Evolutionary conservation across 2,329 filamentous ascomycete species (phyloP).

Genomic region (Pseudopyrenochaeta lycopersici): DNA sequence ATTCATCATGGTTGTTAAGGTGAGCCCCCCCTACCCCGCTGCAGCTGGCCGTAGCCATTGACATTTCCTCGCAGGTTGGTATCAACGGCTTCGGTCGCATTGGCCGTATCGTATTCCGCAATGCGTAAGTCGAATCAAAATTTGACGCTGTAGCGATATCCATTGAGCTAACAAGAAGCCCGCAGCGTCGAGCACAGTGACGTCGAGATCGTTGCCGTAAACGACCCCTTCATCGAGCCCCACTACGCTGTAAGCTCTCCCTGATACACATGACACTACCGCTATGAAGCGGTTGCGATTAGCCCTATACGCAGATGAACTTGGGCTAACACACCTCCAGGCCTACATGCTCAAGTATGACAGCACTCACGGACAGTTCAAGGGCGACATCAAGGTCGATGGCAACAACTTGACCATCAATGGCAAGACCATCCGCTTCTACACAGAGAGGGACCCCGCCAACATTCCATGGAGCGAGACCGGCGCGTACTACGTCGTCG

Average conservation of each 20-base stretch:
- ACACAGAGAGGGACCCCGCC: constrained; percentile 88
- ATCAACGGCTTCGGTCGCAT: constrained; percentile 99
- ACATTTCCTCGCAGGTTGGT: constrained; percentile 70
- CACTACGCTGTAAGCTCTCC: constrained; percentile 86
- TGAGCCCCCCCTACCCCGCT: constrained; percentile 39
- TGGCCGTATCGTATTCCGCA: constrained; percentile 98
- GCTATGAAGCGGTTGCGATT: neutral
- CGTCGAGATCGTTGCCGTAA: constrained; percentile 93
- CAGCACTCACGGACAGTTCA: constrained; percentile 95
- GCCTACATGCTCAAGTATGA: constrained; percentile 99
- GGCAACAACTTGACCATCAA: constrained; percentile 83
- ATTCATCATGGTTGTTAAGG: constrained; percentile 59
- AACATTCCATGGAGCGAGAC: constrained; percentile 89
- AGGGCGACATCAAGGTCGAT: constrained; percentile 82
- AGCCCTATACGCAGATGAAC: neutral
- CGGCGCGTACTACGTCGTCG: constrained; percentile 91
- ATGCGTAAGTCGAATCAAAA: constrained; percentile 70
- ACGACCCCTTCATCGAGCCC: constrained; percentile 99
- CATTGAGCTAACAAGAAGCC: constrained; percentile 28
- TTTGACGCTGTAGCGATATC: neutral
- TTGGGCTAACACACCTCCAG: constrained; percentile 59
- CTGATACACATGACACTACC: constrained; percentile 2
- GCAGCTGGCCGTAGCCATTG: constrained; percentile 27
- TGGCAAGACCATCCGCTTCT: constrained; percentile 95
- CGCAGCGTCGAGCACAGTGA: constrained; percentile 81